Percentiles rank a stretch among this genome's conserved stretches.
These are phyloP conservation scores for Boletus sp. DNA, from an alignment of 1,284 basidiomycete genomes.

Conservation along the genomic window DNA sequence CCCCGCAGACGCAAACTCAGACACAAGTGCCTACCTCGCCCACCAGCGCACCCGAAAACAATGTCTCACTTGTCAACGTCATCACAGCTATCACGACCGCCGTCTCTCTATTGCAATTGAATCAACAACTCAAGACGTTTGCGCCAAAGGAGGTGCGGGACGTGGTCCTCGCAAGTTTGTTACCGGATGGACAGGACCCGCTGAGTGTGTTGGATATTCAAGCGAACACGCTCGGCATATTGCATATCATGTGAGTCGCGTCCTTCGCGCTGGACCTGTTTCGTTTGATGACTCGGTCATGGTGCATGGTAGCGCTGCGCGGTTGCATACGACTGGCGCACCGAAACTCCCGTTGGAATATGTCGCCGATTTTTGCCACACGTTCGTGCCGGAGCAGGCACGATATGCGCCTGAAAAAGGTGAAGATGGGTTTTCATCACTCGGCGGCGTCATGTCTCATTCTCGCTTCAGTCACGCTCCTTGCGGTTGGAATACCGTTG, in stretches of 20 bases:
- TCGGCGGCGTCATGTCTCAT: not conserved
- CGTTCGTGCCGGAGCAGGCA: conserved; percentile 57
- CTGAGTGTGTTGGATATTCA: conserved; percentile 50
- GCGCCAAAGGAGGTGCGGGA: conserved; percentile 48
- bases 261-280: not conserved
- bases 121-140: conserved; percentile 39
- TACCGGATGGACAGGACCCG: conserved; percentile 59
- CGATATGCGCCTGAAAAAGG: conserved; percentile 64
- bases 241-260: conserved; percentile 64
- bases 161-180: conserved; percentile 42
- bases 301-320: conserved; percentile 46
- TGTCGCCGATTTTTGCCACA: conserved; percentile 53
- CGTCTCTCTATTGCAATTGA: conserved; percentile 36
- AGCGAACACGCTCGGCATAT: conserved; percentile 55
- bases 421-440: conserved; percentile 27
- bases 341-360: conserved; percentile 36
- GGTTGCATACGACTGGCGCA: conserved; percentile 40
- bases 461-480: conserved; percentile 39
- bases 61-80: conserved; percentile 38
- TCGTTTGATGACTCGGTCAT: not conserved
- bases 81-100: conserved; percentile 45
- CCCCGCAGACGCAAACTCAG: conserved; percentile 5
- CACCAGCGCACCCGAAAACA: conserved; percentile 3
- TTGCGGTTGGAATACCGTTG: conserved; percentile 46
- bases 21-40: conserved; percentile 11